Percentiles rank a stretch among this genome's conserved stretches.
Conservation (phyloP, 176 grass and related monocot species). For the Chloris gayana region DNA sequence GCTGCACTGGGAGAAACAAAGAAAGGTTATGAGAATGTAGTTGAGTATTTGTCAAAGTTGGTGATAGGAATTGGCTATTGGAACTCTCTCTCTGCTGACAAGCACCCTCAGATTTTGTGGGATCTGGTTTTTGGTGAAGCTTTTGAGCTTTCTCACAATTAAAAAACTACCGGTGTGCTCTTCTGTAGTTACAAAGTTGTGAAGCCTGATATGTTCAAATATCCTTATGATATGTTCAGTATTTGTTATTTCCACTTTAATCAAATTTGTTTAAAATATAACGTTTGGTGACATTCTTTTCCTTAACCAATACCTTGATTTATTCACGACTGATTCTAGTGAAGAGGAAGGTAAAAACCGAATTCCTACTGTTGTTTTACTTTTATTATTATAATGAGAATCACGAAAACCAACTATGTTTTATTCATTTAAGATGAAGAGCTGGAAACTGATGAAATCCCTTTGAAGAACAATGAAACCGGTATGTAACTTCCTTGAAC, state of each 20-base stretch:
- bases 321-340: conserved; percentile 13
- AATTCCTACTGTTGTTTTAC: neutral
- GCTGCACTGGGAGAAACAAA: conserved; percentile 59
- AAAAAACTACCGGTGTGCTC: conserved; percentile 63
- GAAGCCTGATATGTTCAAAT: conserved; percentile 13
- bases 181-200: conserved; percentile 62
- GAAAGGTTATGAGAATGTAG: conserved; percentile 50
- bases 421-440: conserved; percentile 36
- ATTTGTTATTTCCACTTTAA: neutral
- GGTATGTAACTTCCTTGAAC: conserved; percentile 14
- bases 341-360: conserved; percentile 30
- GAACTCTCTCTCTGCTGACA: conserved; percentile 65
- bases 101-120: conserved; percentile 59
- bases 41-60: conserved; percentile 58
- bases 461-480: neutral
- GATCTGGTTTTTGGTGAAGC: conserved; percentile 69
- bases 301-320: conserved; percentile 18
- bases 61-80: conserved; percentile 56
- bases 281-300: conserved; percentile 9
- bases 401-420: conserved; percentile 3
- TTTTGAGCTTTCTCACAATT: conserved; percentile 75
- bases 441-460: neutral
- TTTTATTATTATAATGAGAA: neutral
- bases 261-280: neutral
- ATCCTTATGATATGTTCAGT: conserved; percentile 49